Base-by-base conservation (phyloP, 1,139 yeast species). In the Debaryomycetaceae sp. region DNA sequence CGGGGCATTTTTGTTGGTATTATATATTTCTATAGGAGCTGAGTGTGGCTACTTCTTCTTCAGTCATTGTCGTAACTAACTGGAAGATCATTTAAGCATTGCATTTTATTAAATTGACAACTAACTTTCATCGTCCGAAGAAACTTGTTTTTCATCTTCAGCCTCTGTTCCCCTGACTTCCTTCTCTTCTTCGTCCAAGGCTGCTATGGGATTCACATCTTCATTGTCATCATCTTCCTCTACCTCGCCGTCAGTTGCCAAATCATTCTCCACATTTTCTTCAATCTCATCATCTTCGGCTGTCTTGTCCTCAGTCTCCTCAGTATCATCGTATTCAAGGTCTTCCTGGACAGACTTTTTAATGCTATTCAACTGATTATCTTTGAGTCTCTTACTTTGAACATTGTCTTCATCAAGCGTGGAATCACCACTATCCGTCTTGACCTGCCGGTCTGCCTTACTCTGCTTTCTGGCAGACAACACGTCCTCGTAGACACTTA, bases 21-120 rank as follows among this genome's bases (percentile, higher is more conserved):
- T 72, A 13, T 79, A 79, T 59, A 49, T 78, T 33, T 43, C 76
- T 23, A 50, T 76, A 14, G 83, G 81, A 1, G 59, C 69, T 20
- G 73, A 69, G 48, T 79, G 84, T 61, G 84, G 84, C 6, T 71
- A 69, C 44, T 83, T 83, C 1, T 62, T 65, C 11, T 68, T 68
- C 42, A 57, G 52, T 45, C 58, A 52, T 37, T 72, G 78, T 52
- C 31, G 31, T 27, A 27, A 27, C 31, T 27, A 11, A 27, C 31
- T 27, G 31, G 31, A 27, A 27, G 31, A 27, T 27, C 31, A 27
- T 27, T 7, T 27, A 8, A 8, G 11, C 31, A 27, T 27, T 27
- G 31, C 31, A 27, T 27, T 27, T 17, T 27, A 27, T 27, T 3
- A 11, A 27, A 27, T 27, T 8, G 11, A 27, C 11, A 27, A 27